Conservation (phyloP, 2,329 filamentous ascomycete species). For the Tothia fuscella region DNA sequence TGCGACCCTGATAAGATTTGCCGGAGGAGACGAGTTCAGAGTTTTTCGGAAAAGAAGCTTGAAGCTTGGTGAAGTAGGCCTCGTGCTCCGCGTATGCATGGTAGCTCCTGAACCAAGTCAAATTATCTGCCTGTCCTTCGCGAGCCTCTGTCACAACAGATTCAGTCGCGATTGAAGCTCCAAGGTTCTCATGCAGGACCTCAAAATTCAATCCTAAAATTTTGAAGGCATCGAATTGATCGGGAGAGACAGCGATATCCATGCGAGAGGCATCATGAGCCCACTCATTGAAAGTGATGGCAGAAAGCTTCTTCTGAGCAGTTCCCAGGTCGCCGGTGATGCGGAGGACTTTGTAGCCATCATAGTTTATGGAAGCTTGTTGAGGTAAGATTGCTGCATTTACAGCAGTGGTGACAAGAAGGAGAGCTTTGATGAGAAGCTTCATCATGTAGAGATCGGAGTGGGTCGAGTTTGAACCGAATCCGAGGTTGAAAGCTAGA, state of each 20-base stretch:
- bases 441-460: no score
- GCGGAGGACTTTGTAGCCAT: constrained; percentile 31
- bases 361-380: no score
- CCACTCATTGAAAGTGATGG: constrained; percentile 26
- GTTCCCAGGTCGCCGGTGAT: constrained; percentile 7
- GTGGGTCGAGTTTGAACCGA: no score
- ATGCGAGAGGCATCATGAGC: constrained; percentile 22
- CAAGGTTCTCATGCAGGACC: constrained; percentile 33
- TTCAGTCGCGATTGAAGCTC: constrained; percentile 30
- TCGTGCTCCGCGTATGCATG: constrained; percentile 43
- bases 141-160: constrained; percentile 22
- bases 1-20: constrained; percentile 33
- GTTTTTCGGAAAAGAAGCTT: constrained; percentile 32
- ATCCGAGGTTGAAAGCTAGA: no score
- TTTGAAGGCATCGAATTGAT: constrained; percentile 28
- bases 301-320: constrained; percentile 24
- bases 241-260: constrained; percentile 32
- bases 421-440: no score
- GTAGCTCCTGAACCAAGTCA: constrained; percentile 42
- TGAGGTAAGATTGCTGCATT: no score
- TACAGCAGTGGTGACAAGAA: no score
- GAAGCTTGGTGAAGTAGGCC: constrained; percentile 36
- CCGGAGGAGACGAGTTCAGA: constrained; percentile 40
- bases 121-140: constrained; percentile 21
- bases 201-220: constrained; percentile 23